Conservation (phyloP, 495 filamentous ascomycete genomes). For the Thozetella sp. region DNA sequence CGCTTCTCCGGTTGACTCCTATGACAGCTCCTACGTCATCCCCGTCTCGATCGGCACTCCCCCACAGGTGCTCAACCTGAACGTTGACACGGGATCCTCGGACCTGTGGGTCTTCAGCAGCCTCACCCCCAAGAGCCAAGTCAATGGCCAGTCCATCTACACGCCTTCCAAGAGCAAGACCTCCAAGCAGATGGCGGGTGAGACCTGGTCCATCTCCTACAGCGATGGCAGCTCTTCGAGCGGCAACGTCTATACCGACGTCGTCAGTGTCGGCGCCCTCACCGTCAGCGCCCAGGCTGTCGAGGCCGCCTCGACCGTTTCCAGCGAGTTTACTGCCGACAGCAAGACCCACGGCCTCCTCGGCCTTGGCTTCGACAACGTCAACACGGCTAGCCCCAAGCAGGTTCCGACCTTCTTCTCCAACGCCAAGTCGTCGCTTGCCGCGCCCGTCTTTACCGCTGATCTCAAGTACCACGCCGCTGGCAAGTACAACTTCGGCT, state of each 20-base stretch:
- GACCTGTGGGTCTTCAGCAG: conserved; percentile 70
- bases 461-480: conserved; percentile 64
- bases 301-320: conserved; percentile 69
- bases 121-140: conserved; percentile 40
- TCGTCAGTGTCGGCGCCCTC: conserved; percentile 73
- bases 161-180: conserved; percentile 49
- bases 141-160: conserved; percentile 58
- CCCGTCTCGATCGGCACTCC: conserved; percentile 73
- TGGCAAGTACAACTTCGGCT: conserved; percentile 71
- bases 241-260: conserved; percentile 75
- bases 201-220: conserved; percentile 71
- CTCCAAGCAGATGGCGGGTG: conserved; percentile 49
- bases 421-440: conserved; percentile 63
- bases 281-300: conserved; percentile 70
- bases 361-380: conserved; percentile 71
- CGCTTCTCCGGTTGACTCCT: conserved; percentile 41
- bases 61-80: conserved; percentile 65
- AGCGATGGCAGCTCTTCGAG: conserved; percentile 71
- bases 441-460: conserved; percentile 70
- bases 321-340: conserved; percentile 61
- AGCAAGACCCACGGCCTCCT: conserved; percentile 69
- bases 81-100: conserved; percentile 78
- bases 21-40: conserved; percentile 69
- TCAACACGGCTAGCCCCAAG: conserved; percentile 71
- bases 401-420: conserved; percentile 75